Base-by-base conservation (phyloP, 352 stramenopile species). In the Phytopythium sindhum region DNA sequence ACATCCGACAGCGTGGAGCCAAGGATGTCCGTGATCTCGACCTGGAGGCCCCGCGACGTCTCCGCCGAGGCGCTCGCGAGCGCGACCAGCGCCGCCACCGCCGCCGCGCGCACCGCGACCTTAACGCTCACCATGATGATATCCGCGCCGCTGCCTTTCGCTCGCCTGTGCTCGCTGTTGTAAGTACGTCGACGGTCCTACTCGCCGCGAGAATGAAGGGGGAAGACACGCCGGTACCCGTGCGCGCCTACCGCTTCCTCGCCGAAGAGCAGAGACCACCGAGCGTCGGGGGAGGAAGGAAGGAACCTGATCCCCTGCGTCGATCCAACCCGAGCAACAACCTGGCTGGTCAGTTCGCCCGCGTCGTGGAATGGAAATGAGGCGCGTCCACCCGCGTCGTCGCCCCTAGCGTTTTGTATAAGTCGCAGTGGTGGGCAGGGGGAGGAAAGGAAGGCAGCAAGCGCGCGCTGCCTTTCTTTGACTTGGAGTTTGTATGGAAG, bases 1-100 rank as follows among this genome's bases (percentile, higher is more conserved):
- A 42, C 11, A 11, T 29, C 29, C 29, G 51, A 57, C 28, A 57
- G 10, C 7, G 51, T 42, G 14, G 51, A 57, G 6, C 51, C 51
- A 19, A 57, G 28, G 7, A 42, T 21, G 51, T 57, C 29, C 15
- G 51, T 57, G 51, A 57, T 57, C 17, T 57, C 51, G 51, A 57
- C 24, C 28, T 37, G 17, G 2, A 57, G 28, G 3, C 28, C 51
- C 0, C 51, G 28, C 2, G 28, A 28, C 4, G 51, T 17, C 31
- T 37, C 51, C 28, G 4, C 28, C 51, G 51, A 37, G 51, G 28
- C 51, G 29, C 51, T 42, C 51, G 51, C 51, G 17, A 57, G 19
- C 17, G 51, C 29, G 17, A 57, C 28, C 17, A 57, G 19, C 51
- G 29, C 28, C 17, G 51, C 51, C 17, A 57, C 7, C 29, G 51